phyloP scores from a whole-genome alignment of 129 eudicot species.

The Kitagawia praeruptora region DNA sequence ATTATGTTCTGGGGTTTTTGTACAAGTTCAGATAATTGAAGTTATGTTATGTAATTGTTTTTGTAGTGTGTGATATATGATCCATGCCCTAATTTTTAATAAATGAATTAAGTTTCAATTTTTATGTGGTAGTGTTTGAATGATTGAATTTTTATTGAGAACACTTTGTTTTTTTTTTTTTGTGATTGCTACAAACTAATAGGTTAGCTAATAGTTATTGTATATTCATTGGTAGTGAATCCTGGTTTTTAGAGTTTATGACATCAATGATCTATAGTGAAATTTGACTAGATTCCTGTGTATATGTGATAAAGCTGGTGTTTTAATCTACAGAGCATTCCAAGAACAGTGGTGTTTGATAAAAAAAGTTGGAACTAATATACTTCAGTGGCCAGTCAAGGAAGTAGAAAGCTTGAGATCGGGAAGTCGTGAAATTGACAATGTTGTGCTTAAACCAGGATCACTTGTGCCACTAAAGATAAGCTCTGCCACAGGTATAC shows the following conservation, averaged over 20 bases:
- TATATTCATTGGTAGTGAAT: too few relatives aligned
- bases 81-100: too few relatives aligned
- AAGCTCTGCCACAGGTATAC: slow-evolving; percentile 58
- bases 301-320: background rate
- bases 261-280: background rate
- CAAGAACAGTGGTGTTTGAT: slow-evolving; percentile 74
- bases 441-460: slow-evolving; percentile 59
- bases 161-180: too few relatives aligned
- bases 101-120: too few relatives aligned
- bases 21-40: too few relatives aligned
- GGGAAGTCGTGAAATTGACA: slow-evolving; percentile 12
- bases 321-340: slow-evolving; percentile 52
- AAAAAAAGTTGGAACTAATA: slow-evolving; percentile 53
- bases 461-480: slow-evolving; percentile 56
- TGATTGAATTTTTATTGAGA: too few relatives aligned
- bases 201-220: too few relatives aligned
- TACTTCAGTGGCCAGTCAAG: slow-evolving; percentile 87
- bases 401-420: slow-evolving; percentile 63
- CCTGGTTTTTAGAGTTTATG: background rate
- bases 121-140: too few relatives aligned
- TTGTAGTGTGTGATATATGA: too few relatives aligned
- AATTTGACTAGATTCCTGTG: background rate
- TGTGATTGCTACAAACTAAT: too few relatives aligned
- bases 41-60: too few relatives aligned
- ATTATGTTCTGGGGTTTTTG: too few relatives aligned